Base-by-base conservation (phyloP, 2,329 filamentous ascomycete species). In the Epichloe brachyelytri region DNA sequence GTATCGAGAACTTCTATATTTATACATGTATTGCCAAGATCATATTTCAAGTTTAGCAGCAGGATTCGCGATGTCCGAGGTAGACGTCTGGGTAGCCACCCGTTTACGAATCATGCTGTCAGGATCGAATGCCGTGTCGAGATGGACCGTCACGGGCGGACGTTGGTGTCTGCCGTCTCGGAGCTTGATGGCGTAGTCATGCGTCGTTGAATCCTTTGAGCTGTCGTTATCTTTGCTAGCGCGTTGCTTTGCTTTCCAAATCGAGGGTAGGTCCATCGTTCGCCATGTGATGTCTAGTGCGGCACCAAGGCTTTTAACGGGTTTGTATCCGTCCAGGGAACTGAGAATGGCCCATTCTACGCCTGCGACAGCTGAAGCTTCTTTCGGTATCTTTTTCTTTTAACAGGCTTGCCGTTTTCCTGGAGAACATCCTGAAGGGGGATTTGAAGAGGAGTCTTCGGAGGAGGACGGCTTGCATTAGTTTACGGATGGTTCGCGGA, bases 301-400 rank as follows among this genome's bases (percentile, higher is more conserved):
- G 10, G 53, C 52, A 12, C 54, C 58, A 6, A 68, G 63, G 8
- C 59, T 43, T 41, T 60, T 58, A n/a, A 54, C 39, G 17, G 64
- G 64, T 37, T 53, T 51, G 49, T 64, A 67, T 17, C 57, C 61
- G 5, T 58, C 54, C 52, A 62, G 65, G 14, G 48, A 53, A 8
- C 54, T 46, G 14, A 67, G 57, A n/a, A 68, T 61, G 47, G 57
- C 57, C 49, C 60, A 60, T 52, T 68, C 65, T 5, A 62, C 49
- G 34, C 57, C 57, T 3, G 61, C 59, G 10, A 67, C 51, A 19
- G 51, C 43, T 17, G 46, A 51, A n/a, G 45, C n/a, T 14, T 53
- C 49, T 12, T 47, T 30, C 4, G 36, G 37, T 17, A 62, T 57
- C 37, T 57, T 59, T 49, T 56, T 1, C 44, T 3, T 12, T 46